Evolutionary conservation across 768 basidiomycete genomes (phyloP).

Genomic region (Rhodotorula taiwanensis): DNA sequence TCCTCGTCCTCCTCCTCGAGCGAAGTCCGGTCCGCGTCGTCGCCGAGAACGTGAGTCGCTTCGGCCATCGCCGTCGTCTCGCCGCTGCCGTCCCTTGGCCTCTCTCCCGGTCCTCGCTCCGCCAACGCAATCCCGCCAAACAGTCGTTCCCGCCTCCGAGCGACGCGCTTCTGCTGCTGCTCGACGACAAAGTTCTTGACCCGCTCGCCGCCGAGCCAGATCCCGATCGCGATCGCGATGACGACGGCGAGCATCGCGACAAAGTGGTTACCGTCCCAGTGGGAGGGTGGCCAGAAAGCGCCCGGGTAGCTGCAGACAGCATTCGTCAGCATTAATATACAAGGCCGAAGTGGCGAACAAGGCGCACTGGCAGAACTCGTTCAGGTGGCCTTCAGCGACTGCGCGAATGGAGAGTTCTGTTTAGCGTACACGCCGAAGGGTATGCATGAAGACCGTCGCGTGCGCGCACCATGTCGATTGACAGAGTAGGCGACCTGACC

Average conservation of each 20-base stretch:
- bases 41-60: conserved; percentile 17
- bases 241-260: conserved; percentile 15
- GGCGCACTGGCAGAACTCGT: conserved; percentile 32
- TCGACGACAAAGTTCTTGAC: background rate
- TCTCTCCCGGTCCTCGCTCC: background rate
- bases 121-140: background rate
- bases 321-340: too few species aligned
- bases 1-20: conserved; percentile 23
- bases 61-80: too few species aligned
- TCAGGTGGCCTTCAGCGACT: conserved; percentile 6
- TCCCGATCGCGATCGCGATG: conserved; percentile 2
- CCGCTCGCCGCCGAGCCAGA: background rate
- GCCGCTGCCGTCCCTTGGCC: background rate
- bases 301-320: conserved; percentile 15
- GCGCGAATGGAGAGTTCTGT: background rate
- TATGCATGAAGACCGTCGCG: too few species aligned
- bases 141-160: background rate
- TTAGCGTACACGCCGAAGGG: too few species aligned
- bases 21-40: conserved; percentile 21
- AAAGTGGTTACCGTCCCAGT: conserved; percentile 28
- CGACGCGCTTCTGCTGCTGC: too few species aligned
- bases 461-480: background rate
- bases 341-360: background rate
- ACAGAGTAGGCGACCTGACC: conserved; percentile 12
- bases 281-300: conserved; percentile 12